Conservation (phyloP, 192 early-diverging fungal species). For the Linnemannia hyalina region DNA sequence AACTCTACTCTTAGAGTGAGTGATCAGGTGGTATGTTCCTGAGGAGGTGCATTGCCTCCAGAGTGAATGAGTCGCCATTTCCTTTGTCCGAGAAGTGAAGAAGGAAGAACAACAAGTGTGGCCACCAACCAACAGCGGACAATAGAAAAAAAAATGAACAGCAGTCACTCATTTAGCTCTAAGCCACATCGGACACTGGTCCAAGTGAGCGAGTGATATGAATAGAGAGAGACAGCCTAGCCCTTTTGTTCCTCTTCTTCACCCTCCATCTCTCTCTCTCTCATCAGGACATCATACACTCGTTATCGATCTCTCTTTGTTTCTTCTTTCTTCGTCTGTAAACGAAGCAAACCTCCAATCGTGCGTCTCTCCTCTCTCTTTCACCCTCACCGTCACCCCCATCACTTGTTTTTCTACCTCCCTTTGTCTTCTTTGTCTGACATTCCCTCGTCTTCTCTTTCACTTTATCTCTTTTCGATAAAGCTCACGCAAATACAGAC, state of each 20-base stretch:
- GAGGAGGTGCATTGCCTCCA: constrained; percentile 15
- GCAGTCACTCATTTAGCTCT: background rate
- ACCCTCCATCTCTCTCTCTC: background rate
- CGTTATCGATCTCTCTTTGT: too few relatives aligned
- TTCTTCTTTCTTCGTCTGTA: too few relatives aligned
- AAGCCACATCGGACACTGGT: background rate
- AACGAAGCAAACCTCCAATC: background rate
- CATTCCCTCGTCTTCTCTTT: background rate
- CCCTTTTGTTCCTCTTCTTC: background rate
- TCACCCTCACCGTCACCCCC: background rate
- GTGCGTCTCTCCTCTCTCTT: background rate
- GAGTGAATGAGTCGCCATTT: constrained; percentile 8
- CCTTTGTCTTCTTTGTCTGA: background rate
- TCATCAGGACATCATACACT: background rate
- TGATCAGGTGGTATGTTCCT: background rate
- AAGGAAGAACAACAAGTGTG: background rate
- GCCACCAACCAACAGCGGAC: background rate
- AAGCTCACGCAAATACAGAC: background rate
- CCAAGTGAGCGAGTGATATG: background rate
- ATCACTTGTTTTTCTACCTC: background rate
- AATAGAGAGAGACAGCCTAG: background rate
- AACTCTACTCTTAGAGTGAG: background rate
- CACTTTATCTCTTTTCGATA: background rate
- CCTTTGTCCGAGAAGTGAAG: background rate
- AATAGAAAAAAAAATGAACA: background rate